Base-by-base conservation (phyloP, 345 rosid species). In the Pugionium cornutum region DNA sequence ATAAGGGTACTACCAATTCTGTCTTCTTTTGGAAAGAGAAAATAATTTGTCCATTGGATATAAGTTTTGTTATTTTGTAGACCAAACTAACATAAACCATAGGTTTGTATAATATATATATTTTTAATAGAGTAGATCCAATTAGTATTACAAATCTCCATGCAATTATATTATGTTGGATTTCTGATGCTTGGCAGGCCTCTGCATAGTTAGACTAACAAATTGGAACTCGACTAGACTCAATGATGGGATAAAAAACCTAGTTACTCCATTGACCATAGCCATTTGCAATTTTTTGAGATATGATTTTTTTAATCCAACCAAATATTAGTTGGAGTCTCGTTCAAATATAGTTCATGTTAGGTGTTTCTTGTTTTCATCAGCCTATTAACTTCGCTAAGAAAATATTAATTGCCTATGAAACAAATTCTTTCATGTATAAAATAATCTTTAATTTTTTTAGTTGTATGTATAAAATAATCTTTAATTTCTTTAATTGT, bases 171-270 rank as follows among this genome's bases (percentile, higher is more conserved):
- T 34, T 50, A 51, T 25, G 47, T 43, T 51, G 27, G 61, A 52
- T 51, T n/a, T 50, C 31, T 57, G 65, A 56, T 57, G 53, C 33
- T 42, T 64, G 18, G 59, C 60, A 72, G 65, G 49, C 34, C 35
- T 72, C 47, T 49, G 70, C 35, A 29, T 3, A 53, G 34, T 72
- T 58, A 72, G 54, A 58, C 55, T 65, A 58, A 65, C 70, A 72
- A 72, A 57, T 1, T 65, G 55, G 66, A 72, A 51, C 48, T 58
- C 35, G 43, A 52, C 50, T 64, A 50, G 54, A 65, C 66, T 48
- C 53, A 41, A 65, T 50, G 53, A 64, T 57, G 46, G 32, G 46
- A 53, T 71, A 11, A 40, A 0, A 56, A 56, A 42, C 59, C 64
- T 64, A 56, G 39, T 31, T 48, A 9, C 65, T 49, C 57, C 37